Conservation (phyloP, 129 eudicot genomes). For the Pseudognaphalium luteoalbum region DNA sequence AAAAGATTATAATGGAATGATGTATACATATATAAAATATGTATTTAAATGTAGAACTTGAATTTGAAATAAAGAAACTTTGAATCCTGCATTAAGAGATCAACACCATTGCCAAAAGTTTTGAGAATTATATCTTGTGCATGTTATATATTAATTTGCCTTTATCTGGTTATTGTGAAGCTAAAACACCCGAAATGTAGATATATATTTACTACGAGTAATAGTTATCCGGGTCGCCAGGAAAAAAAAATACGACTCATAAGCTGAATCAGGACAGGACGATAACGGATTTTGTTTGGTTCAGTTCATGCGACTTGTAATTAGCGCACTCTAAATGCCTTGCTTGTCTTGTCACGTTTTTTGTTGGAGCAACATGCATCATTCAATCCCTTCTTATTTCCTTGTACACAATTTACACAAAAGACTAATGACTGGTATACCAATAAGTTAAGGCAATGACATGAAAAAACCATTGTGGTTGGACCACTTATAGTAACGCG, state of each 20-base stretch:
- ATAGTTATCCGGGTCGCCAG: not conserved
- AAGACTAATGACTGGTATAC: too few species aligned
- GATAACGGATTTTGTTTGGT: not conserved
- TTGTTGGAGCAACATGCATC: too few species aligned
- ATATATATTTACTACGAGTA: not conserved
- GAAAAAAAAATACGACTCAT: not conserved
- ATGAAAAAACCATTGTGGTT: too few species aligned
- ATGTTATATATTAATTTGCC: constrained; percentile 13
- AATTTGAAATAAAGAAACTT: not conserved
- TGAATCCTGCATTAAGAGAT: not conserved
- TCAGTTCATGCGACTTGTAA: not conserved
- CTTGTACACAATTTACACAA: too few species aligned
- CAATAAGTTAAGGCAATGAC: too few species aligned
- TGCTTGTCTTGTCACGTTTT: too few species aligned
- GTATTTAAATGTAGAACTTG: constrained; percentile 14
- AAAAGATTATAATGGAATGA: not conserved
- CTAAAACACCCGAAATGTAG: not conserved
- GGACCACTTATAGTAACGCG: too few species aligned
- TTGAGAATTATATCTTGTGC: constrained; percentile 6
- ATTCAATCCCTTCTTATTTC: too few species aligned
- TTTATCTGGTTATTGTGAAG: not conserved
- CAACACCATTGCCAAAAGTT: not conserved
- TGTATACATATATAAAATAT: not conserved
- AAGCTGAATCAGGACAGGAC: not conserved
- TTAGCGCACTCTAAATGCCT: not conserved